These are phyloP conservation scores for Mycena maculata DNA, from an alignment of 768 basidiomycete species.

Conservation along the genomic window DNA sequence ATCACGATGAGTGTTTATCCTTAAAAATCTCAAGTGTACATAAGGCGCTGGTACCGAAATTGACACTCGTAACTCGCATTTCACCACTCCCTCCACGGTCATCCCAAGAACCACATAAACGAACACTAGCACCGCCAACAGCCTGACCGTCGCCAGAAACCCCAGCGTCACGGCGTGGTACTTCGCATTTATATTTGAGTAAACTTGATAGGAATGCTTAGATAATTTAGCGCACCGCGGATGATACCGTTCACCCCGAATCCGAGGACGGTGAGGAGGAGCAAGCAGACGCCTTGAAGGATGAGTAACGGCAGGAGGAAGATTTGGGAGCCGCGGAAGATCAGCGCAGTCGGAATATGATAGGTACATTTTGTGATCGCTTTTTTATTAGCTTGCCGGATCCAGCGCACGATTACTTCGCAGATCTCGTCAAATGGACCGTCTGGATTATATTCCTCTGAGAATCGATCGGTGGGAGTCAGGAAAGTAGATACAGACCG, in stretches of 20 bases:
- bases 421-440: background rate
- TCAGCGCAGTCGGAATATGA: no score
- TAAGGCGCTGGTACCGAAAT: no score
- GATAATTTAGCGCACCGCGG: constrained; percentile 33
- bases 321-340: constrained; percentile 41
- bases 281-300: constrained; percentile 33
- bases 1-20: no score
- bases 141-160: constrained; percentile 62
- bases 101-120: constrained; percentile 29
- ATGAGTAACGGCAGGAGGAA: constrained; percentile 38
- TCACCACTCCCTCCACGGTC: constrained; percentile 1
- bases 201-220: background rate
- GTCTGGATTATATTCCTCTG: no score
- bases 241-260: constrained; percentile 35
- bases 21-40: no score
- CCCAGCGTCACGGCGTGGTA: constrained; percentile 63
- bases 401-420: constrained; percentile 1
- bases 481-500: background rate
- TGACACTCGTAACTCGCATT: no score
- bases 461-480: background rate
- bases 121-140: constrained; percentile 33
- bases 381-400: no score
- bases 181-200: constrained; percentile 5
- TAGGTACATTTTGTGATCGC: no score
- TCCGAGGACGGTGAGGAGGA: constrained; percentile 26